A percentile compares a stretch with the other conserved stretches of the same genome.
Evolutionary conservation across 768 basidiomycete species (phyloP).

Genomic region (Auriculariales sp.): DNA sequence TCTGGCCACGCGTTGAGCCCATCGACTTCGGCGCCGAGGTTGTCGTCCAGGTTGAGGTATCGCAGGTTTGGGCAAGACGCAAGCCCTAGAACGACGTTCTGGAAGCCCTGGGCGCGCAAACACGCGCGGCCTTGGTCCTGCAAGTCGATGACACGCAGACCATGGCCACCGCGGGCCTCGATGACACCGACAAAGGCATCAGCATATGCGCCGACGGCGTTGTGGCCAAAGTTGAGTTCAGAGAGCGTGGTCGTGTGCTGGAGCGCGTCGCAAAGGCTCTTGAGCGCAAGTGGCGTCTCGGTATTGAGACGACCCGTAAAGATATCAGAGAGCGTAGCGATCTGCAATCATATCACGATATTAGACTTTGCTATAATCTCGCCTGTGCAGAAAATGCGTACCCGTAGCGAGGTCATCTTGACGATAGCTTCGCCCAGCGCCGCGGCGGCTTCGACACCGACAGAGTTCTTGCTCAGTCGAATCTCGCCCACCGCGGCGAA

Average conservation of each 20-base stretch:
- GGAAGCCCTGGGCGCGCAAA: constrained; percentile 71
- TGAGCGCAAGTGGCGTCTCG: constrained; percentile 84
- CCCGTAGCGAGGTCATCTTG: constrained; percentile 55
- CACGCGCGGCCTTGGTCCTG: constrained; percentile 97
- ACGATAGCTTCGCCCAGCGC: constrained; percentile 69
- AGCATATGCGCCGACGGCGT: constrained; percentile 93
- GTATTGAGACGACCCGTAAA: constrained; percentile 93
- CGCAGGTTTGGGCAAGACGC: constrained; percentile 48
- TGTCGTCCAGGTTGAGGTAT: constrained; percentile 84
- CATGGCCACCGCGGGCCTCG: constrained; percentile 88
- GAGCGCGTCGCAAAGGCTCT: constrained; percentile 78
- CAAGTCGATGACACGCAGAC: constrained; percentile 77
- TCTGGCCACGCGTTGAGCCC: constrained; percentile 13
- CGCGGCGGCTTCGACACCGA: constrained; percentile 80
- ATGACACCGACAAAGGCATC: no score
- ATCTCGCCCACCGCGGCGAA: no score
- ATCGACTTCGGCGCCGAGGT: no score
- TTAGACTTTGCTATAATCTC: not conserved
- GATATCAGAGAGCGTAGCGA: constrained; percentile 94
- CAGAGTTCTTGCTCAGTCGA: constrained; percentile 84
- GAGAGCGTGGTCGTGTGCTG: constrained; percentile 65
- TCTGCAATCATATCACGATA: constrained; percentile 26
- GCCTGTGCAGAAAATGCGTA: no score
- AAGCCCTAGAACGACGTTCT: constrained; percentile 71
- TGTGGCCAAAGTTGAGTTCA: constrained; percentile 85